A percentile compares a stretch with the other conserved stretches of the same genome.
phyloP scores from a whole-genome alignment of 1,284 basidiomycete genomes.

The Malassezia nana region DNA sequence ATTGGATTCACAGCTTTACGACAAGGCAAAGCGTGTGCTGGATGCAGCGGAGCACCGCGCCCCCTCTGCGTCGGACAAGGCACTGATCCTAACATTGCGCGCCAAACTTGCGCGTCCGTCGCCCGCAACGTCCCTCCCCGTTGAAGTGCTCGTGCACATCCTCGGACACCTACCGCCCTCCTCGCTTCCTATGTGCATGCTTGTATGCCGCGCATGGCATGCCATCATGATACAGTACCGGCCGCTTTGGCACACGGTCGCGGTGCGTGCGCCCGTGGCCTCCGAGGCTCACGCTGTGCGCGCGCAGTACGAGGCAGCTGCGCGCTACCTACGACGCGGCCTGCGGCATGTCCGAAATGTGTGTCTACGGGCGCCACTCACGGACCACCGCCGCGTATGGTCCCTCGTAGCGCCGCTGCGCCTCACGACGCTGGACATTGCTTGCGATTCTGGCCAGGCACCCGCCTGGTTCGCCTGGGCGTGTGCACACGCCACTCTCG shows the following conservation, averaged over 20 bases:
- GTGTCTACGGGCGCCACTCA: slow-evolving; percentile 4
- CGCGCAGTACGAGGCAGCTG: background rate
- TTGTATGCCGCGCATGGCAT: slow-evolving; percentile 10
- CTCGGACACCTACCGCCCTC: background rate
- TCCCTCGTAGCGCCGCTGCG: background rate
- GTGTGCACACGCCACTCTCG: background rate
- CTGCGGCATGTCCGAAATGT: background rate
- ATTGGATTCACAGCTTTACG: background rate
- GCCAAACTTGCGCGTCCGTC: background rate
- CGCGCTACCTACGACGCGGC: background rate
- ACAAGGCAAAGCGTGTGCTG: slow-evolving; percentile 10
- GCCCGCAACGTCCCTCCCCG: background rate
- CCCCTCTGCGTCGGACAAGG: background rate
- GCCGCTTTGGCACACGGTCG: slow-evolving; percentile 11
- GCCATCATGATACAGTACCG: background rate
- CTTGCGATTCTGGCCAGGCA: background rate
- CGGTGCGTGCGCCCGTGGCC: background rate
- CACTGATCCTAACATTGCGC: background rate
- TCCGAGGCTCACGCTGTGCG: background rate
- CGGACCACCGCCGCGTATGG: background rate
- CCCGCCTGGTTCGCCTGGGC: slow-evolving; percentile 3
- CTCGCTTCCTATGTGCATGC: background rate
- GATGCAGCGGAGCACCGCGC: background rate
- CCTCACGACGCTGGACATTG: slow-evolving; percentile 1
- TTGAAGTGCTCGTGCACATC: slow-evolving; percentile 4